phyloP scores from a whole-genome alignment of 352 stramenopile species.

The Phytopythium litorale region DNA sequence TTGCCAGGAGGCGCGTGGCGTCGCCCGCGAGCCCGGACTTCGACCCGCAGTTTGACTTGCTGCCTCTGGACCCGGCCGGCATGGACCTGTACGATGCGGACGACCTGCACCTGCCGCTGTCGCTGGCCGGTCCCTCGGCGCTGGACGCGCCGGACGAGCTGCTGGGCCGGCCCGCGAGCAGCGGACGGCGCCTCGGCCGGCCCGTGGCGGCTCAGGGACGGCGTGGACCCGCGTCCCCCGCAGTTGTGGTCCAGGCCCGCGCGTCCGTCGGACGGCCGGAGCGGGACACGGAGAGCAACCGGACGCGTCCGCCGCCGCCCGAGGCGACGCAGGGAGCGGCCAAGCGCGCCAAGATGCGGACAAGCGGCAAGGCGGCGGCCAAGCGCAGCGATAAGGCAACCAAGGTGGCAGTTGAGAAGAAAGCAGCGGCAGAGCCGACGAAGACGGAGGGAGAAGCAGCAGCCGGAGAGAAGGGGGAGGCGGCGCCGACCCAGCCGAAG shows the following conservation, averaged over 20 bases:
- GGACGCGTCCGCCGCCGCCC: background rate
- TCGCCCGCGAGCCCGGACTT: constrained; percentile 3
- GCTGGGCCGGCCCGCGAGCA: background rate
- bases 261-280: background rate
- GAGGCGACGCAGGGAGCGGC: background rate
- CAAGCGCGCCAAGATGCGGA: background rate
- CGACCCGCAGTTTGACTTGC: constrained; percentile 2
- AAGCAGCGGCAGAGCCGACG: background rate
- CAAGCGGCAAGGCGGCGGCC: background rate
- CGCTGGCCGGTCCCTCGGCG: background rate
- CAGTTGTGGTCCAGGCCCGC: background rate
- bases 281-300: background rate
- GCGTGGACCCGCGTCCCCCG: background rate
- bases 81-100: constrained; percentile 4
- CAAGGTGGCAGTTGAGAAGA: background rate
- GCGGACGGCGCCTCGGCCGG: background rate
- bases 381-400: background rate
- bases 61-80: constrained; percentile 3
- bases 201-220: background rate
- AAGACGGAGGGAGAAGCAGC: too few species aligned
- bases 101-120: constrained; percentile 3
- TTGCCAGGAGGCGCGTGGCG: background rate
- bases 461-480: background rate
- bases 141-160: background rate
- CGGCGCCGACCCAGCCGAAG: constrained; percentile 28